Conservation (phyloP, 352 stramenopile genomes). For the Blastocystis sp. region DNA sequence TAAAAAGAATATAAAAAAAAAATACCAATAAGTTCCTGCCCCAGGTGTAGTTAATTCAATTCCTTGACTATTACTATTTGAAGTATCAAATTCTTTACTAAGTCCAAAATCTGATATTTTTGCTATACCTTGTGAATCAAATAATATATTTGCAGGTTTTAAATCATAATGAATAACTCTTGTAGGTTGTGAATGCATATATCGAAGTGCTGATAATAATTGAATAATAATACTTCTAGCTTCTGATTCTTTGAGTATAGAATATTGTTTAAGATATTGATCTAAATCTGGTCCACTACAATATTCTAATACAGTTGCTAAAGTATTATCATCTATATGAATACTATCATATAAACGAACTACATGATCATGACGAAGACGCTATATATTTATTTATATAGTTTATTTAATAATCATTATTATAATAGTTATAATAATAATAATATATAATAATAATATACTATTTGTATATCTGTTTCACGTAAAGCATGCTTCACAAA, state of each 20-base stretch:
- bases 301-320: constrained; percentile 71
- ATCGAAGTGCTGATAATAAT: constrained; percentile 39
- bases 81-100: constrained; percentile 58
- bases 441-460: no score
- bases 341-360: constrained; percentile 71
- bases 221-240: constrained; percentile 64
- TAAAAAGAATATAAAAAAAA: neutral
- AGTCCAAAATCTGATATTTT: constrained; percentile 76
- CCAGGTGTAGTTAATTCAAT: constrained; percentile 75
- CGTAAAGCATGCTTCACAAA: constrained; percentile 74
- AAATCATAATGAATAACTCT: constrained; percentile 74
- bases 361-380: constrained; percentile 60
- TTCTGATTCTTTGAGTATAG: constrained; percentile 55
- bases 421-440: neutral
- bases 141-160: constrained; percentile 75
- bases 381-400: neutral
- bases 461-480: constrained; percentile 69
- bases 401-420: neutral
- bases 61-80: constrained; percentile 46
- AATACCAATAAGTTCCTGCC: constrained; percentile 69
- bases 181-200: constrained; percentile 8
- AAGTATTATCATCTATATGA: constrained; percentile 68
- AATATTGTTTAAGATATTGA: constrained; percentile 55
- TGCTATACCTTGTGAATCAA: constrained; percentile 62
- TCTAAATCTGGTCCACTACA: constrained; percentile 65